These are phyloP conservation scores for Agaricus sinodeliciosus DNA, from an alignment of 768 basidiomycete species.

Conservation along the genomic window DNA sequence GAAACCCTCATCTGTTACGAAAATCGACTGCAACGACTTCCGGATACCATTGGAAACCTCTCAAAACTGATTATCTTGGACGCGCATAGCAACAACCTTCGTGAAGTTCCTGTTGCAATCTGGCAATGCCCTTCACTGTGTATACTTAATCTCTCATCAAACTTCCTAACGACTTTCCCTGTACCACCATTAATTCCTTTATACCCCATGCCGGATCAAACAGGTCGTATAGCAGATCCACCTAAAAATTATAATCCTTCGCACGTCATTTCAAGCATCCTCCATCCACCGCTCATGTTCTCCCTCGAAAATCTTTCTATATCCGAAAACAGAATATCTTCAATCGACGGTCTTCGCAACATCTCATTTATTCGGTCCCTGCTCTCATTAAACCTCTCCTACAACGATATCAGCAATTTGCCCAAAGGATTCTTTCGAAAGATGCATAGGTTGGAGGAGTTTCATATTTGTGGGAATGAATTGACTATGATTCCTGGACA, in stretches of 20 bases:
- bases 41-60: slow-evolving; percentile 68
- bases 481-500: slow-evolving; percentile 71
- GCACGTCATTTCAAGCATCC: slow-evolving; percentile 35
- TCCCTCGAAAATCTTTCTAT: slow-evolving; percentile 78
- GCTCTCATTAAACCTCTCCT: slow-evolving; percentile 81
- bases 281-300: slow-evolving; percentile 35
- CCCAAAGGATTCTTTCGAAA: slow-evolving; percentile 72
- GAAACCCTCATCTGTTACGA: slow-evolving; percentile 82
- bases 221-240: no score
- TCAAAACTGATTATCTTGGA: slow-evolving; percentile 72
- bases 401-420: slow-evolving; percentile 90
- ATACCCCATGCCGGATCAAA: not conserved
- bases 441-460: slow-evolving; percentile 65
- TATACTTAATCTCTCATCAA: slow-evolving; percentile 83
- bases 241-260: slow-evolving; percentile 13
- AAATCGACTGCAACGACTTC: slow-evolving; percentile 76
- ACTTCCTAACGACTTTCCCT: slow-evolving; percentile 45
- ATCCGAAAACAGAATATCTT: slow-evolving; percentile 78
- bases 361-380: slow-evolving; percentile 33
- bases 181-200: slow-evolving; percentile 3
- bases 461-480: slow-evolving; percentile 96
- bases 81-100: slow-evolving; percentile 87
- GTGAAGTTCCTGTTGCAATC: slow-evolving; percentile 62
- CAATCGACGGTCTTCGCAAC: slow-evolving; percentile 50
- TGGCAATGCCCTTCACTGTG: slow-evolving; percentile 79